Evolutionary conservation across 1,284 basidiomycete species (phyloP), one percentile per base, ranked within the genome.

Genomic region (Leccinum subrobustum): DNA sequence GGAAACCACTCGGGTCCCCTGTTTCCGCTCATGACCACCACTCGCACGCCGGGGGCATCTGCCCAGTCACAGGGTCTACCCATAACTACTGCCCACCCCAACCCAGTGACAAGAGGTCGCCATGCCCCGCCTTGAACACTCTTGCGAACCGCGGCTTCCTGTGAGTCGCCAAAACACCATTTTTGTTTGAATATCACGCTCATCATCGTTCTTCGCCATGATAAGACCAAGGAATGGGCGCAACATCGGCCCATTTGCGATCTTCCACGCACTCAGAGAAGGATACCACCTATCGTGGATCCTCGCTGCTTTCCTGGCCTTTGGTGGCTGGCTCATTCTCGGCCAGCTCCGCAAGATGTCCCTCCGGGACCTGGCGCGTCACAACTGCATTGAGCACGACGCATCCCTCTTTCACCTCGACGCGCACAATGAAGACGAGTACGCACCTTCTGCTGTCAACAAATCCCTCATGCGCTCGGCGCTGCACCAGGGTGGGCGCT

Each of bases 101-200:
- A 23, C 61, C 62, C 11, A 56, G 58, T 14, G 73, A 75, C 59
- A 60, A 56, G 18, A 69, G 86, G n/a, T 76, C 79, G 7, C 80
- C 80, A 0, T 82, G 80, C 54, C 80, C 84, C 4, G 85, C 79
- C 3, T 63, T 82, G 25, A 83, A 83, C 63, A 60, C 79, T 1
- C 75, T 81, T 25, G 78, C 79, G 1, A 81, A 82, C 60, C 78
- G 79, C 52, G 77, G 79, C 20, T 82, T 76, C 33, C 65, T 81
- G 76, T 78, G 39, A 59, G 76, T 70, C 31, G 47, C 35, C 29
- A 5, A 39, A 20, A 12, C 31, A 14, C 8, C 23, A 8, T 31
- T 52, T 18, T 14, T 42, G 23, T 20, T 2, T 14, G 3, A 20
- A 18, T 44, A 5, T 7, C 27, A 27, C 12, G 3, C 47, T 60